phyloP scores from a whole-genome alignment of 192 early-diverging fungal species.

The Mycoemilia scoparia region DNA sequence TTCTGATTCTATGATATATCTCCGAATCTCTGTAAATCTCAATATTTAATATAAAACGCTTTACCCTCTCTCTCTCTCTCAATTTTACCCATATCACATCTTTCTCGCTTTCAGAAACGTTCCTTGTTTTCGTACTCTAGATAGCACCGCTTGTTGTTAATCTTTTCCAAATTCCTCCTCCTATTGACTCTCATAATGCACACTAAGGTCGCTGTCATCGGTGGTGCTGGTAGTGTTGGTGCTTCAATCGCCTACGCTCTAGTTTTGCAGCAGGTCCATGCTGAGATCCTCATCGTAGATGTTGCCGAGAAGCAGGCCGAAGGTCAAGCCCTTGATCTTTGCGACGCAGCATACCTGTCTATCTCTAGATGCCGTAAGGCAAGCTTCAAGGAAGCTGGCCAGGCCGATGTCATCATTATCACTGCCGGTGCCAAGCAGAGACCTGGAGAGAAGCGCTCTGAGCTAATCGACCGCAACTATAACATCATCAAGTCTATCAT shows the following conservation, averaged over 20 bases:
- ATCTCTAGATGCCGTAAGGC: constrained; percentile 40
- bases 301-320: constrained; percentile 40
- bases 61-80: too few relatives aligned
- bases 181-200: too few relatives aligned
- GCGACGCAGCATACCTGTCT: constrained; percentile 56
- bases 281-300: constrained; percentile 56
- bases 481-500: constrained; percentile 55
- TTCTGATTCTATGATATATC: too few relatives aligned
- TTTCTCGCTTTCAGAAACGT: too few relatives aligned
- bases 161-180: too few relatives aligned
- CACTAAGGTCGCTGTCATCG: constrained; percentile 38
- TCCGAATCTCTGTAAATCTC: too few relatives aligned
- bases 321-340: constrained; percentile 69
- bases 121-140: too few relatives aligned
- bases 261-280: constrained; percentile 44
- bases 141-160: too few relatives aligned
- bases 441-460: constrained; percentile 48
- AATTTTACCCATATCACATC: too few relatives aligned
- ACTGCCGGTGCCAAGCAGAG: constrained; percentile 74
- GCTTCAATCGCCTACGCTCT: constrained; percentile 53
- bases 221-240: constrained; percentile 61
- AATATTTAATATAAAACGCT: too few relatives aligned
- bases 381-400: constrained; percentile 50
- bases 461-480: constrained; percentile 64
- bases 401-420: constrained; percentile 65